phyloP scores from a whole-genome alignment of 2,329 filamentous ascomycete species.

The Calonectria crousiana region DNA sequence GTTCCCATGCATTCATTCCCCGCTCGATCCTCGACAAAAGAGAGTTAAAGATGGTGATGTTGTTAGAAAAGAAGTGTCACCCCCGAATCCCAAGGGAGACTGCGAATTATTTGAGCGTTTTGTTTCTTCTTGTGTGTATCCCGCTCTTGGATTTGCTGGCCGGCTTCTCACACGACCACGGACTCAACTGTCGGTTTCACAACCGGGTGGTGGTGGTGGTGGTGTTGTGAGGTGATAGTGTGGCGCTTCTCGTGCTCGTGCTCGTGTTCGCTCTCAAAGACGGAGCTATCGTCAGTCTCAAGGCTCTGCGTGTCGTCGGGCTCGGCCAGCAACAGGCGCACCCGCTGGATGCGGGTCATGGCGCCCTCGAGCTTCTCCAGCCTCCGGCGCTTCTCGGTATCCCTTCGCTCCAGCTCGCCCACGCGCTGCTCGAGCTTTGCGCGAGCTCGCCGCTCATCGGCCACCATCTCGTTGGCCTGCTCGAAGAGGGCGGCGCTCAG shows the following conservation, averaged over 20 bases:
- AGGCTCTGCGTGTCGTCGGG: slow-evolving; percentile 29
- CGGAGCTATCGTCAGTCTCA: neutral
- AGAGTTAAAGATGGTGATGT: neutral
- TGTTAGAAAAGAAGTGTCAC: neutral
- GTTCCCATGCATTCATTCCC: slow-evolving; percentile 8
- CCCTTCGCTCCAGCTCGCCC: slow-evolving; percentile 75
- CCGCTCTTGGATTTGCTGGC: neutral
- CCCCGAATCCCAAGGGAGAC: neutral
- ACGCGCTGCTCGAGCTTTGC: slow-evolving; percentile 80
- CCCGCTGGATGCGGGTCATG: slow-evolving; percentile 77
- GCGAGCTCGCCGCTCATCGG: slow-evolving; percentile 77
- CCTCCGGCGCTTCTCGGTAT: slow-evolving; percentile 75
- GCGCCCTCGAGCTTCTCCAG: slow-evolving; percentile 79
- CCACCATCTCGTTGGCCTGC: slow-evolving; percentile 91
- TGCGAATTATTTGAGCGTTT: neutral
- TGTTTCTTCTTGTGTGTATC: neutral
- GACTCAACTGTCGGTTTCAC: neutral
- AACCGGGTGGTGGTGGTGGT: neutral
- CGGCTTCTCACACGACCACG: neutral
- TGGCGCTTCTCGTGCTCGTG: neutral
- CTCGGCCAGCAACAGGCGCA: slow-evolving; percentile 69
- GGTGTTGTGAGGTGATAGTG: neutral
- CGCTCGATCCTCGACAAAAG: slow-evolving; percentile 17
- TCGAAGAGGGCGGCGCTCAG: slow-evolving; percentile 81
- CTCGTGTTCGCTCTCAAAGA: slow-evolving; percentile 8